Evolutionary conservation across 108 stramenopile genomes (phyloP).

Genomic region (Epipyxis sp.): DNA sequence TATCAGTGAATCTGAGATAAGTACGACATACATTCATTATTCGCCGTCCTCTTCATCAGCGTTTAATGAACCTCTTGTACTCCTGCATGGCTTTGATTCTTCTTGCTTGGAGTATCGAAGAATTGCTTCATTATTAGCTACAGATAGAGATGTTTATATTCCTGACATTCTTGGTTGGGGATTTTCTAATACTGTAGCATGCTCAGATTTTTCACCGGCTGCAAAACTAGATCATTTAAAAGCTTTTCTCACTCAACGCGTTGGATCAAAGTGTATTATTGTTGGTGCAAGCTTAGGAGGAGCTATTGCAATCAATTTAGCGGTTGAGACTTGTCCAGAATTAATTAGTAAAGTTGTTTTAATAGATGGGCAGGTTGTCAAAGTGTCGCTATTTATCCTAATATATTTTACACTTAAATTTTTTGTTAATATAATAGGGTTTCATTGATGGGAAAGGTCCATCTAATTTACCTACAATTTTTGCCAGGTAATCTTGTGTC

Average conservation of each 20-base stretch:
- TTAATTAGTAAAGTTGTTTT: conserved; percentile 74
- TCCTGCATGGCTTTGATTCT: conserved; percentile 89
- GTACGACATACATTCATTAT: too few species aligned
- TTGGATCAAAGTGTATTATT: conserved; percentile 37
- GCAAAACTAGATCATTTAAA: conserved; percentile 76
- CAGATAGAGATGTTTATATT: conserved; percentile 72
- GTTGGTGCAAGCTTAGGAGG: conserved; percentile 53
- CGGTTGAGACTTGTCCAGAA: conserved; percentile 57
- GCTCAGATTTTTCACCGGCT: conserved; percentile 68
- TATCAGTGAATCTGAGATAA: too few species aligned
- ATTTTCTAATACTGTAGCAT: conserved; percentile 66
- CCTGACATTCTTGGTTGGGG: conserved; percentile 94
- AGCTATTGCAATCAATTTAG: conserved; percentile 52
- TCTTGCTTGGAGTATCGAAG: conserved; percentile 75
- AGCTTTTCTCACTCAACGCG: conserved; percentile 56
- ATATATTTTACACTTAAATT: background rate
- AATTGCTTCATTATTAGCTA: conserved; percentile 65
- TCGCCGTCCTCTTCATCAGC: too few species aligned
- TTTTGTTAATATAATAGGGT: conserved; percentile 77
- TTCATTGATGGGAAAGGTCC: conserved; percentile 84
- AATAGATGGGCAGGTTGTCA: conserved; percentile 70
- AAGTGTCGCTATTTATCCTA: too few species aligned
- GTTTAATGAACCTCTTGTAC: conserved; percentile 40
- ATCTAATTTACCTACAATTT: conserved; percentile 61
- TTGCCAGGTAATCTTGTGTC: conserved; percentile 46